Evolutionary conservation across 176 grass and related monocot genomes (phyloP).

Genomic region (Zea luxurians): DNA sequence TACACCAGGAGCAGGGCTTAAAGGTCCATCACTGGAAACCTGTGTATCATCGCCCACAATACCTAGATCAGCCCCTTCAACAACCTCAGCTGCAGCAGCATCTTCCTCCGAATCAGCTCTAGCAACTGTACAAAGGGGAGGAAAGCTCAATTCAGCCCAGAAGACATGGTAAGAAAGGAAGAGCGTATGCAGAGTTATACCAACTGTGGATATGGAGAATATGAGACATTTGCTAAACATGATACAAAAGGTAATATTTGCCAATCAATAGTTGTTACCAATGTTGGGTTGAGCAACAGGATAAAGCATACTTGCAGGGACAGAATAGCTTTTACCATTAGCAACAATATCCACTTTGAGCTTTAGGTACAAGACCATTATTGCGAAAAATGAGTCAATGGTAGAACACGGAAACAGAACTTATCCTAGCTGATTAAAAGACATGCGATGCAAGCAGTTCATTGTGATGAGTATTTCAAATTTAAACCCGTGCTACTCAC

Average conservation of each 20-base stretch:
- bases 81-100: slow-evolving; percentile 78
- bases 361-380: background rate
- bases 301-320: background rate
- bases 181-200: background rate
- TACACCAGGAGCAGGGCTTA: slow-evolving; percentile 71
- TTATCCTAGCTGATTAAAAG: background rate
- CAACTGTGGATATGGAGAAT: background rate
- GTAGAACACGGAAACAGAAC: background rate
- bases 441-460: background rate
- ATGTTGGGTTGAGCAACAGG: background rate
- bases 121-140: slow-evolving; percentile 48
- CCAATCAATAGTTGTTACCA: background rate
- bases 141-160: background rate
- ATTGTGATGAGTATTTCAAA: background rate
- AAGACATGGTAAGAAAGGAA: background rate
- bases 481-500: background rate
- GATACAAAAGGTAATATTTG: background rate
- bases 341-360: background rate
- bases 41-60: slow-evolving; percentile 92
- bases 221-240: background rate
- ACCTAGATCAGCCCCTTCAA: slow-evolving; percentile 80
- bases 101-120: slow-evolving; percentile 80
- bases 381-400: background rate
- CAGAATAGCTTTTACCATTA: background rate
- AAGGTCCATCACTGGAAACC: slow-evolving; percentile 60